Evolutionary conservation across 768 basidiomycete species (phyloP).

Genomic region (Psilocybe azurescens): DNA sequence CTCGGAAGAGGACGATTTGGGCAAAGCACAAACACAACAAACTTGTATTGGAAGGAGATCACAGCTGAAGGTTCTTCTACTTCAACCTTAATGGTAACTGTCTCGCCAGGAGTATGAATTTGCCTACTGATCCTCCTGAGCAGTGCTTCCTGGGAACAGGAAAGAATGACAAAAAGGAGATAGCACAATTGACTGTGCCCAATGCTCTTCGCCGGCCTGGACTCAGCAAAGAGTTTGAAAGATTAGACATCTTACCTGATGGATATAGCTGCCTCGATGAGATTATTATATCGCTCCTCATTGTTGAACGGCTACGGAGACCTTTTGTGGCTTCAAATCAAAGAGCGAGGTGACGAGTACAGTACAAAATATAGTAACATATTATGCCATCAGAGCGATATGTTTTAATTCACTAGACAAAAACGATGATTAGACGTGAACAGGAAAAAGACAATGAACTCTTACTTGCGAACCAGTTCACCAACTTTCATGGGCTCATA

Average conservation of each 20-base stretch:
- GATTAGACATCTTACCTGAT: conserved; percentile 42
- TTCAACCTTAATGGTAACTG: conserved; percentile 12
- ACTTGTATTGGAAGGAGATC: conserved; percentile 23
- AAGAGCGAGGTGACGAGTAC: conserved; percentile 16
- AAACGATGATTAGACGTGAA: conserved; percentile 1
- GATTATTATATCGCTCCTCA: conserved; percentile 45
- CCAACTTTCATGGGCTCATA: conserved; percentile 88
- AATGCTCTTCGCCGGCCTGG: conserved; percentile 34
- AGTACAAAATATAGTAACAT: background rate
- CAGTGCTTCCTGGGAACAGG: conserved; percentile 49
- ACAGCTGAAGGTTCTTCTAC: conserved; percentile 8
- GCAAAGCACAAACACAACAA: conserved; percentile 4
- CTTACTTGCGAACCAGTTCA: conserved; percentile 84
- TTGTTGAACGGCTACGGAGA: conserved; percentile 45
- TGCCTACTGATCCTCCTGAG: background rate
- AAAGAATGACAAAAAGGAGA: conserved; percentile 32
- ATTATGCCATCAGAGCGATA: conserved; percentile 79
- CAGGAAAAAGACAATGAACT: conserved; percentile 4
- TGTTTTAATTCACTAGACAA: conserved; percentile 73
- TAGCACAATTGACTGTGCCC: conserved; percentile 45
- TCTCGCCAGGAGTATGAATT: background rate
- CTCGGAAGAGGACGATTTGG: conserved; percentile 15
- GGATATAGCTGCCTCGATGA: conserved; percentile 48
- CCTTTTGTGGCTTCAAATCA: conserved; percentile 22
- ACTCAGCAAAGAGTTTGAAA: conserved; percentile 35